Conservation (phyloP, 371 early-diverging fungal species). For the Lichtheimia corymbifera region DNA sequence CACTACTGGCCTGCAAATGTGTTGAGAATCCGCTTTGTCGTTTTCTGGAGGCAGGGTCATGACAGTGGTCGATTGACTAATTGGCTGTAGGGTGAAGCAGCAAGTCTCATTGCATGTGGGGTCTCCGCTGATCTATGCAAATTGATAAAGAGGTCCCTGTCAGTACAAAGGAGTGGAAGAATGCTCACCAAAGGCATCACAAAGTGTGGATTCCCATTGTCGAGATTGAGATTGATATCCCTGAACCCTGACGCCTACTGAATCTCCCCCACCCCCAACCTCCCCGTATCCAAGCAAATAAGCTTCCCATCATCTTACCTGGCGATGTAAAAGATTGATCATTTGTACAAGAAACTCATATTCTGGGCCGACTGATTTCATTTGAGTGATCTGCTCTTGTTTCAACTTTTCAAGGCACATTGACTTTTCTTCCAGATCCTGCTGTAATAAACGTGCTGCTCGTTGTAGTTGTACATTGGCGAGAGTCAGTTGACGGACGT, state of each 20-base stretch:
- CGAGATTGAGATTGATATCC: too few relatives aligned
- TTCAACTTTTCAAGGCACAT: conserved; percentile 16
- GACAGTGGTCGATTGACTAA: conserved; percentile 45
- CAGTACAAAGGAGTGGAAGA: not conserved
- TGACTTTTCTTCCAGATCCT: conserved; percentile 43
- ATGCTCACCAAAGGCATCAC: not conserved
- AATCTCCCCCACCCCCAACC: not conserved
- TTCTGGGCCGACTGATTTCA: conserved; percentile 53
- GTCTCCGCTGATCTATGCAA: conserved; percentile 39
- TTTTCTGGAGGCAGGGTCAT: conserved; percentile 46
- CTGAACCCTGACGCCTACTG: too few relatives aligned
- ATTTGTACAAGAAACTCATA: conserved; percentile 55
- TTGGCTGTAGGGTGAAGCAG: conserved; percentile 45
- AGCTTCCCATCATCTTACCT: conserved; percentile 24
- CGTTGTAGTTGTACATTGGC: conserved; percentile 49
- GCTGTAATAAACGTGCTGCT: conserved; percentile 36
- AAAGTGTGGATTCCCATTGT: not conserved
- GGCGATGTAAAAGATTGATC: conserved; percentile 44
- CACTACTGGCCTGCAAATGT: conserved; percentile 52
- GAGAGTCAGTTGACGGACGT: conserved; percentile 39
- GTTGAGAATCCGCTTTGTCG: conserved; percentile 48
- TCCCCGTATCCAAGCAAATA: not conserved
- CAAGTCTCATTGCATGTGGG: conserved; percentile 49
- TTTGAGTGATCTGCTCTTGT: conserved; percentile 39
- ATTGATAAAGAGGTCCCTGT: not conserved